A percentile compares a stretch with the other conserved stretches of the same genome.
These are phyloP conservation scores for Stipa capillata DNA, from an alignment of 176 grass and related monocot genomes.

Conservation along the genomic window DNA sequence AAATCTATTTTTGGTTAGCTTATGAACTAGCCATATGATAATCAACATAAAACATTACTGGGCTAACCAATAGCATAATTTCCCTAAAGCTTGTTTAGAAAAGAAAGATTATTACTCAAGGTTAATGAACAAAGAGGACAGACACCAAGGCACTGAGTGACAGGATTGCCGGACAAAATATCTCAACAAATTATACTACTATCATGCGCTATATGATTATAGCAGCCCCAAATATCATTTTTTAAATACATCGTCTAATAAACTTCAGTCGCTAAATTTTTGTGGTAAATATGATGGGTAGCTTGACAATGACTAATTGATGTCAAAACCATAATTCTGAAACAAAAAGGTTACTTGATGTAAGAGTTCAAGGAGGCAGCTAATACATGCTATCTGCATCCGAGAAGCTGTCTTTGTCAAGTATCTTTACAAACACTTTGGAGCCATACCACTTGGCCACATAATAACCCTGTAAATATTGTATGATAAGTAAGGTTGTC, in stretches of 20 bases:
- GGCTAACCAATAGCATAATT: constrained; percentile 1
- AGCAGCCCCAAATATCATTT: not conserved
- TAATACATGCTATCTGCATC: constrained; percentile 86
- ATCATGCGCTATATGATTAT: not conserved
- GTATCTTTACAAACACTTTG: constrained; percentile 88
- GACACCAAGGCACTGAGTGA: not conserved
- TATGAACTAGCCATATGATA: not conserved
- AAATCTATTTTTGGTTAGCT: not conserved
- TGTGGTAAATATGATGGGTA: not conserved
- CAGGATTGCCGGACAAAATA: not conserved
- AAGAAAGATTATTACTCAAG: not conserved
- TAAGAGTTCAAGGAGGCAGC: constrained; percentile 16
- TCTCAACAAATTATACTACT: not conserved
- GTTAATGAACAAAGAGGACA: not conserved
- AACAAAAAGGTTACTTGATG: not conserved
- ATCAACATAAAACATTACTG: not conserved
- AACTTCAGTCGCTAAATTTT: not conserved
- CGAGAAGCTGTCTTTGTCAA: constrained; percentile 79
- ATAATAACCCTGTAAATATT: constrained; percentile 51
- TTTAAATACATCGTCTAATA: not conserved
- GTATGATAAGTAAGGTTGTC: constrained; percentile 10
- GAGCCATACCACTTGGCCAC: constrained; percentile 92
- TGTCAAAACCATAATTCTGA: not conserved
- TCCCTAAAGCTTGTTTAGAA: not conserved
- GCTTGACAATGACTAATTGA: not conserved